These are phyloP conservation scores for Colletotrichum sansevieriae DNA, from an alignment of 2,329 filamentous ascomycete species.

Conservation along the genomic window DNA sequence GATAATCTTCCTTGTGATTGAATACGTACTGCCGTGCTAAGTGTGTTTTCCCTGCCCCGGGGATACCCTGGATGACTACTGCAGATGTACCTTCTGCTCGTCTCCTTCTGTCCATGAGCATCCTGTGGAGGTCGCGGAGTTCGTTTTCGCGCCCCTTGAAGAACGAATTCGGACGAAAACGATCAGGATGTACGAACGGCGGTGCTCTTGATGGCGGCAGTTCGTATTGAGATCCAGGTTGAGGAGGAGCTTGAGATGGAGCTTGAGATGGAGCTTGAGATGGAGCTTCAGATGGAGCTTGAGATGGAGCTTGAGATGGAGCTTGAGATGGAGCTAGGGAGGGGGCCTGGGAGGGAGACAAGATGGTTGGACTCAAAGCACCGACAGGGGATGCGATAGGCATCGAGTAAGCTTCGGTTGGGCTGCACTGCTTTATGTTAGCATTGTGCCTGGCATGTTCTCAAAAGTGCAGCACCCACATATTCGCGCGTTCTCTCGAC, in stretches of 20 bases:
- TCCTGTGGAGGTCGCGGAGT: conserved; percentile 68
- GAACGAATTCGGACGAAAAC: conserved; percentile 72
- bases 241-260: neutral
- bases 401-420: neutral
- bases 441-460: neutral
- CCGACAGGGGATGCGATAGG: neutral
- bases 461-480: neutral
- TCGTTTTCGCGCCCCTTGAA: conserved; percentile 73
- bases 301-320: neutral
- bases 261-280: neutral
- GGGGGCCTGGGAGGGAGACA: neutral
- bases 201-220: conserved; percentile 38
- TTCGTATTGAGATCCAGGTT: neutral
- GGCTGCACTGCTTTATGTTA: neutral
- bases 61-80: conserved; percentile 73
- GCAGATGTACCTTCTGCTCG: conserved; percentile 70
- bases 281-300: neutral
- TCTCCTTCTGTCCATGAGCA: conserved; percentile 69
- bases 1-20: conserved; percentile 68
- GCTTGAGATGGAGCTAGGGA: no score
- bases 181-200: conserved; percentile 63
- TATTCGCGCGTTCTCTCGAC: conserved; percentile 55
- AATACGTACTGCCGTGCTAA: conserved; percentile 77
- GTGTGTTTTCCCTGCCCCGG: conserved; percentile 78
- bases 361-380: neutral